Evolutionary conservation across 495 filamentous ascomycete species (phyloP).

Genomic region (Talaromyces thailandensis): DNA sequence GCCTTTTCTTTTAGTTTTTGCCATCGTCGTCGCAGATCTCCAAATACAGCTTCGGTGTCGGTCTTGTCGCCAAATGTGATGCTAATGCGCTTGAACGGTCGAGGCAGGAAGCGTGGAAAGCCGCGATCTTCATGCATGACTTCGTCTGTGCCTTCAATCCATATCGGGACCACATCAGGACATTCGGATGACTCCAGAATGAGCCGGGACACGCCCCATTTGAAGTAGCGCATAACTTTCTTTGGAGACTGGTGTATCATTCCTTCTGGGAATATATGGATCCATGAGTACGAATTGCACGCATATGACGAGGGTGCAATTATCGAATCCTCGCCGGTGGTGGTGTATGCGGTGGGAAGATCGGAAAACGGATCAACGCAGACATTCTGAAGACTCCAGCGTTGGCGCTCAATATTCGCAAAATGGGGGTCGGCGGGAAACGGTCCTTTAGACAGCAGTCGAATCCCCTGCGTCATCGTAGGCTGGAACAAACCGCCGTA

Average conservation of each 20-base stretch:
- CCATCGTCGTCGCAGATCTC: conserved; percentile 65
- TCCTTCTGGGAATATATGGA: conserved; percentile 95
- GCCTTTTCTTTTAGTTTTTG: conserved; percentile 44
- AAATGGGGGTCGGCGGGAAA: conserved; percentile 32
- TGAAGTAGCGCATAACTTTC: conserved; percentile 87
- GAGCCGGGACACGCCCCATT: conserved; percentile 85
- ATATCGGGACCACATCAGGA: conserved; percentile 87
- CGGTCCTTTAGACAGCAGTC: conserved; percentile 64
- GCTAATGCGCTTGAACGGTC: conserved; percentile 58
- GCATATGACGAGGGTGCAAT: conserved; percentile 50
- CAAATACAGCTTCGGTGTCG: conserved; percentile 40
- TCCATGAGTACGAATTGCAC: conserved; percentile 61
- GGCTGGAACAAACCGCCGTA: conserved; percentile 76
- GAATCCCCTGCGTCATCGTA: conserved; percentile 75
- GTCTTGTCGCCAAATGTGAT: conserved; percentile 60
- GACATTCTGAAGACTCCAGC: conserved; percentile 31
- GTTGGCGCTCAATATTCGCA: conserved; percentile 25
- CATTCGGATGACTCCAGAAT: conserved; percentile 79
- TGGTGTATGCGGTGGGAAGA: conserved; percentile 36
- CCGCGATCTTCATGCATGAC: conserved; percentile 74
- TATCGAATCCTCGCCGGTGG: conserved; percentile 48
- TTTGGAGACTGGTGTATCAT: conserved; percentile 79
- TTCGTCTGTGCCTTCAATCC: conserved; percentile 76
- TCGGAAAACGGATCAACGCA: conserved; percentile 41
- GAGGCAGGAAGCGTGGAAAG: conserved; percentile 76